These are phyloP conservation scores for Leptographium radiaticola DNA, from an alignment of 2,329 filamentous ascomycete species.

Conservation along the genomic window DNA sequence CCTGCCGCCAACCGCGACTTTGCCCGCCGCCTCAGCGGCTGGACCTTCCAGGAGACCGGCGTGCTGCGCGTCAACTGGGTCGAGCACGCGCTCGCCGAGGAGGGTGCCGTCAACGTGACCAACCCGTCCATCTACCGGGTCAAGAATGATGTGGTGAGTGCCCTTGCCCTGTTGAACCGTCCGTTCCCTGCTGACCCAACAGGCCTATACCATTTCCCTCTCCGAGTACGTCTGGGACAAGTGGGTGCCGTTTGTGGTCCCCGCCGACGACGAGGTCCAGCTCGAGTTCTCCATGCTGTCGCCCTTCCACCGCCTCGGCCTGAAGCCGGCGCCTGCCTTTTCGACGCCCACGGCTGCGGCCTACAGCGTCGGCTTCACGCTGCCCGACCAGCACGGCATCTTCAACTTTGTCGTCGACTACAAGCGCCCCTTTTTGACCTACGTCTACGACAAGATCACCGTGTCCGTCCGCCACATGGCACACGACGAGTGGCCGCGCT, in stretches of 20 bases:
- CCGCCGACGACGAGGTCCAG: constrained; percentile 62
- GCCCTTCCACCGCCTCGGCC: constrained; percentile 80
- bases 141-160: constrained; percentile 89
- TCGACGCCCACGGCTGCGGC: constrained; percentile 55
- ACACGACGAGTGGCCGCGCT: constrained; percentile 91
- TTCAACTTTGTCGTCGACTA: constrained; percentile 98
- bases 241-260: constrained; percentile 61
- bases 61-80: constrained; percentile 75
- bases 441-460: constrained; percentile 84
- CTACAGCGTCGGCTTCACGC: constrained; percentile 62
- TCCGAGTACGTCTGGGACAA: constrained; percentile 71
- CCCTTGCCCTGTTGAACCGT: background rate
- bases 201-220: constrained; percentile 79
- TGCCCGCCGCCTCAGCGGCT: constrained; percentile 72
- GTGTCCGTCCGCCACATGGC: constrained; percentile 94
- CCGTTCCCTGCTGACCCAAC: constrained; percentile 20
- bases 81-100: constrained; percentile 58
- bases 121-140: constrained; percentile 89
- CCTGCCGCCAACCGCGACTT: constrained; percentile 75
- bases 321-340: constrained; percentile 37
- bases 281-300: constrained; percentile 99
- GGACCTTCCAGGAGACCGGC: constrained; percentile 90
- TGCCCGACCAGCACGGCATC: constrained; percentile 96
- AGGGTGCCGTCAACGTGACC: constrained; percentile 38
- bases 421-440: constrained; percentile 83